Evolutionary conservation across 176 grass and related monocot species (phyloP), one percentile per base, ranked within the genome.

Genomic region (Oryza rufipogon): DNA sequence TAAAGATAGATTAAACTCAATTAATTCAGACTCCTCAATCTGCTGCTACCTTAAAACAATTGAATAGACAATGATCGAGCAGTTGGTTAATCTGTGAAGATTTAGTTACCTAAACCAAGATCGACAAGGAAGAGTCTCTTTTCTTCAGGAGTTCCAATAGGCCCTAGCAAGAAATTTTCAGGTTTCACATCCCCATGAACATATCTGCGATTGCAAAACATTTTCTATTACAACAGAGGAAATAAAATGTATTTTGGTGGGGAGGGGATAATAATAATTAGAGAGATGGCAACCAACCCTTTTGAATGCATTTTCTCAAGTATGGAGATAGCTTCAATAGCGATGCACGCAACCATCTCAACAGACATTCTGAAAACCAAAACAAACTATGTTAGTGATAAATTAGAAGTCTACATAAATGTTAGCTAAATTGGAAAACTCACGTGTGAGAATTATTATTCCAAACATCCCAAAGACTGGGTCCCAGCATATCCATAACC

Each of bases 401-500:
- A 87, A 11, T 1, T 77, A 91, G 77, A 91, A 83, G 51, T 16
- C 34, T 61, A 73, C 6, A 44, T 52, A 54, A 76, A 47, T 68
- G 60, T 45, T 72, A 48, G 70, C 56, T 82, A 19, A 78, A 79
- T 79, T 19, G 13, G 25, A 67, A 67, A 89, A 88, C 94, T 94
- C 81, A 99, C 97, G 81, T 84, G 71, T 94, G 97, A 65, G 93
- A 89, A 44, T 92, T 96, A 71, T 87, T 99, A 87, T 88, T 96
- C 90, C 88, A 94, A 67, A 96, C 93, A 96, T 99, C 97, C 91
- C 90, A 99, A 52, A 99, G 86, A 72, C 97, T 99, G 33, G 92
- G 91, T 70, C 97, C 97, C 6, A 99, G 87, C 88, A 99, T 99
- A 92, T 99, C 97, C 93, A 99, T 99, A 71, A 96, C 91, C 97